A percentile compares a stretch with the other conserved stretches of the same genome.
phyloP scores from a whole-genome alignment of 495 filamentous ascomycete genomes.

The Tuber brumale region DNA sequence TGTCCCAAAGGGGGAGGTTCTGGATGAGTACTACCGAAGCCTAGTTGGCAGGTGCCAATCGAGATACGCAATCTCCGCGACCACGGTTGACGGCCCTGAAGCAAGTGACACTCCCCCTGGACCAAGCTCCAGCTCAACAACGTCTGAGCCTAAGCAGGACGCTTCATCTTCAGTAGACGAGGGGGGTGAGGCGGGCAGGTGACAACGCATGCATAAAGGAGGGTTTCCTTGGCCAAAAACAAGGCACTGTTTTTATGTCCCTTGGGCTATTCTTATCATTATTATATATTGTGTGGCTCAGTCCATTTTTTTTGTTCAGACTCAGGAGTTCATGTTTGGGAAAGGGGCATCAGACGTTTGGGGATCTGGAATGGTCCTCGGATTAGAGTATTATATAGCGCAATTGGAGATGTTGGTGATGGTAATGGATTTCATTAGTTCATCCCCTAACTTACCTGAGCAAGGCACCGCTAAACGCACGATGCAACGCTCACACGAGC shows the following conservation, averaged over 20 bases:
- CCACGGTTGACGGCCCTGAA: background rate
- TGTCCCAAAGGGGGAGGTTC: slow-evolving; percentile 84
- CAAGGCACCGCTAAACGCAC: background rate
- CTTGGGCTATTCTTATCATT: background rate
- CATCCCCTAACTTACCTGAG: background rate
- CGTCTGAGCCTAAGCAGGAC: background rate
- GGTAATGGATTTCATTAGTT: slow-evolving; percentile 3
- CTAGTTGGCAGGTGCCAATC: slow-evolving; percentile 57
- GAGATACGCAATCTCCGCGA: slow-evolving; percentile 26
- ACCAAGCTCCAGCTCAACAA: background rate
- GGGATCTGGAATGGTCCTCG: background rate
- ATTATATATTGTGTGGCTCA: background rate
- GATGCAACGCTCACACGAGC: background rate
- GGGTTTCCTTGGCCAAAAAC: background rate
- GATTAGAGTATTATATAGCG: background rate
- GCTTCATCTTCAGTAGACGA: background rate
- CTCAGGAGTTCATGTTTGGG: background rate
- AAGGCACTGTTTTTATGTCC: background rate
- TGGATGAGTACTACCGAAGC: slow-evolving; percentile 87
- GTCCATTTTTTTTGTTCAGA: background rate
- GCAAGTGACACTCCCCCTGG: background rate
- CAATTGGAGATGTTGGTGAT: background rate
- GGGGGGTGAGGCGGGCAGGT: background rate
- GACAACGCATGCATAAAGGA: background rate
- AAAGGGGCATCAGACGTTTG: background rate